Conservation (phyloP, 352 stramenopile genomes). For the Globisporangium camurandrum region DNA sequence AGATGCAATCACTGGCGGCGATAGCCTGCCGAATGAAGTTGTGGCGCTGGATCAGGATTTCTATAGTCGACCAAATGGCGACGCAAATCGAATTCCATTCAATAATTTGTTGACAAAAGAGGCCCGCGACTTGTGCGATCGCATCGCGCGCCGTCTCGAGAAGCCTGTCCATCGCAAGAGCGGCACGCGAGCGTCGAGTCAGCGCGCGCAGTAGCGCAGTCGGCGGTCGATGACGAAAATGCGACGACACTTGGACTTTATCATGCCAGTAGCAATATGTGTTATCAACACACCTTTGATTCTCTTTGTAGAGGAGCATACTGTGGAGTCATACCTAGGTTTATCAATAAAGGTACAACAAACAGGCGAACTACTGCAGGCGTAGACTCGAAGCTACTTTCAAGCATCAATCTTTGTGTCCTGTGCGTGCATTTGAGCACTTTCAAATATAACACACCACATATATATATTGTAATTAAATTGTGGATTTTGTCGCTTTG, state of each 20-base stretch:
- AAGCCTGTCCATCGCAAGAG: conserved; percentile 17
- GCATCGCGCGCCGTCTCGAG: conserved; percentile 35
- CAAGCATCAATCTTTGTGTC: too few relatives aligned
- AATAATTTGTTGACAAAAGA: conserved; percentile 54
- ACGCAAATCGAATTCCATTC: conserved; percentile 18
- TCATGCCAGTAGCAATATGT: too few relatives aligned
- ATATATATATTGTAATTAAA: too few relatives aligned
- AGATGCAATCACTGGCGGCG: conserved; percentile 7
- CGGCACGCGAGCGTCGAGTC: conserved; percentile 1
- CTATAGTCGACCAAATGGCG: conserved; percentile 28
- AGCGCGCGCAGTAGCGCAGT: not conserved
- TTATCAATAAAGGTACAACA: too few relatives aligned
- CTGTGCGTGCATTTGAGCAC: not conserved
- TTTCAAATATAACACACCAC: not conserved
- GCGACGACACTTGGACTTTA: too few relatives aligned
- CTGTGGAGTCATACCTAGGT: too few relatives aligned
- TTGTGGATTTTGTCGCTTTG: not conserved
- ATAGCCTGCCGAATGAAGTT: conserved; percentile 3
- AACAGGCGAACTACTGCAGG: too few relatives aligned
- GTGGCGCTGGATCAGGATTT: conserved; percentile 45
- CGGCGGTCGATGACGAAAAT: not conserved
- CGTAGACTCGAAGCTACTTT: too few relatives aligned
- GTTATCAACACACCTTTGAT: too few relatives aligned
- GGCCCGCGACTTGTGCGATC: conserved; percentile 40
- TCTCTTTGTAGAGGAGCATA: too few relatives aligned